Base-by-base conservation (phyloP, 768 basidiomycete genomes). In the Daedalea quercina region DNA sequence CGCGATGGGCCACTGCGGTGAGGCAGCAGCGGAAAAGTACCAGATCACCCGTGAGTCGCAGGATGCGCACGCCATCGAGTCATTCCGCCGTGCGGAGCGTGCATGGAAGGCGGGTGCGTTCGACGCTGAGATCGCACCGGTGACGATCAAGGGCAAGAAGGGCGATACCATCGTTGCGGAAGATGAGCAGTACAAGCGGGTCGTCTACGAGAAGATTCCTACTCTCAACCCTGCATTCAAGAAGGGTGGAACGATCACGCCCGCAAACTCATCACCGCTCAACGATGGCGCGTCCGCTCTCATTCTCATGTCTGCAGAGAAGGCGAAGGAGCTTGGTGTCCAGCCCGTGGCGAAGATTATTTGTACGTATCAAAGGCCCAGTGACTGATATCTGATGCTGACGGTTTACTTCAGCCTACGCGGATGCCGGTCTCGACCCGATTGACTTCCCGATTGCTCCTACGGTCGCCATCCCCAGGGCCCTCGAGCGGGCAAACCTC, bases 121-220 rank as follows among this genome's bases (percentile, higher is more conserved):
- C 68, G 77, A 84, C 54, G 83, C 81, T 12, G 95, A 99, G 74
- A 81, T 97, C 49, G 90, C 86, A 0, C 91, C 93, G 3, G 81
- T 98, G 12, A 87, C 85, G 8, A 82, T 98, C 73, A 89, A 89
- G 69, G 89, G 90, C 67, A 93, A 92, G 77, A 97, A 96, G 75
- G 91, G 92, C 40, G 90, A 95, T 66, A 85, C 81, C 26, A 68
- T 96, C 47, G 81, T 99, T 43, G 78, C 78, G 59, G 94, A 98
- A 74, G 96, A 99, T 64, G 96, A 99, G 70, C 96, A 98, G 65
- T 97, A 92, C 79, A 98, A 94, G 77, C 88, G 93, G 60, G 83
- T 99, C 59, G 82, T 95, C 63, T 94, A 83, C 65, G 94, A 96
- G 57, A 99, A 99, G 70, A 80, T 98, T 58, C 90, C 94, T 31